A percentile compares a stretch with the other conserved stretches of the same genome.
Conservation (phyloP, 352 stramenopile genomes). For the Phytopythium montanum region DNA sequence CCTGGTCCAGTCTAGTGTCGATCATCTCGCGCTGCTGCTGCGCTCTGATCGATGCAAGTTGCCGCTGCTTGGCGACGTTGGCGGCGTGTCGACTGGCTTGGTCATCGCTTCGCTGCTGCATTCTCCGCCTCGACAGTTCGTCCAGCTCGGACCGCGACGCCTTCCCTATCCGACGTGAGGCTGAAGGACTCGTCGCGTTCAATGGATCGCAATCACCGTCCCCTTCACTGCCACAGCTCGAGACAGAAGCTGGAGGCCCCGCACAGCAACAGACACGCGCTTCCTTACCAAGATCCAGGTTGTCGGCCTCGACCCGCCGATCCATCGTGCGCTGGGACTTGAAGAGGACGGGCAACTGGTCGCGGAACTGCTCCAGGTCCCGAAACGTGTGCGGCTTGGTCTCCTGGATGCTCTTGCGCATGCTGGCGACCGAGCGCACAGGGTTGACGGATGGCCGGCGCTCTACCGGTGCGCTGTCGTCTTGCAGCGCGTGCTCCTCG, state of each 20-base stretch:
- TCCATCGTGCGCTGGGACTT: slow-evolving; percentile 11
- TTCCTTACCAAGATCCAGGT: no score
- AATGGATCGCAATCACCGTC: background rate
- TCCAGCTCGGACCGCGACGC: background rate
- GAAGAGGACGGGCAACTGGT: slow-evolving; percentile 33
- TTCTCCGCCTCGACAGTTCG: slow-evolving; percentile 9
- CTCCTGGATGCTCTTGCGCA: slow-evolving; percentile 23
- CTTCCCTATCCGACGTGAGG: background rate
- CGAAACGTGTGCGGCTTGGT: slow-evolving; percentile 39
- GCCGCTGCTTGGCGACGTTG: slow-evolving; percentile 31
- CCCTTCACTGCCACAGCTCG: background rate
- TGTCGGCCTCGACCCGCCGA: no score
- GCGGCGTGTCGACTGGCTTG: slow-evolving; percentile 24
- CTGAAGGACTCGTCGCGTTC: background rate
- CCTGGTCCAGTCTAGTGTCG: slow-evolving; percentile 9
- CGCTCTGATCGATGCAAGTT: slow-evolving; percentile 14
- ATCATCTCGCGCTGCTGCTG: slow-evolving; percentile 11
- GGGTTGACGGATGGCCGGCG: slow-evolving; percentile 5
- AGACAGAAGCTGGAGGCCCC: background rate
- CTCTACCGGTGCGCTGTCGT: background rate
- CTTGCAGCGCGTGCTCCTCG: slow-evolving; percentile 12
- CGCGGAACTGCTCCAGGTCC: slow-evolving; percentile 35
- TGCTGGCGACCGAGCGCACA: slow-evolving; percentile 28
- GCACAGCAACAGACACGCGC: background rate
- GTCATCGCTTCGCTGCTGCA: slow-evolving; percentile 26